Percentiles rank a stretch among this genome's conserved stretches.
These are phyloP conservation scores for Fusarium brachygibbosum DNA, from an alignment of 2,329 filamentous ascomycete species.

Conservation along the genomic window DNA sequence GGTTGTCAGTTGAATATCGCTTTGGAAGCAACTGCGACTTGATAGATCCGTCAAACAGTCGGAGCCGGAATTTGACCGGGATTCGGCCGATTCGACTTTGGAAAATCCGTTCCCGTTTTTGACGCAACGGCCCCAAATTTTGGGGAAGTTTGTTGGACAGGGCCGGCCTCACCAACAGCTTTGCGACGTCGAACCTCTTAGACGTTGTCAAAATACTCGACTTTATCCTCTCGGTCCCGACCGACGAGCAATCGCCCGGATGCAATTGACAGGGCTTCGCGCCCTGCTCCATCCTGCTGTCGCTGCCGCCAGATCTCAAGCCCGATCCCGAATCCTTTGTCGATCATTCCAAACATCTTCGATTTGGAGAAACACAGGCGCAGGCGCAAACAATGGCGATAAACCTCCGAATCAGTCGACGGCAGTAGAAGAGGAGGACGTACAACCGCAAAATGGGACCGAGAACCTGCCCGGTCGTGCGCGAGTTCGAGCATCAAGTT, in stretches of 20 bases:
- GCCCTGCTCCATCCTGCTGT: constrained; percentile 49
- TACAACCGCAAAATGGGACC: constrained; percentile 48
- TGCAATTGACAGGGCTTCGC: constrained; percentile 51
- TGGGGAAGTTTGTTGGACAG: constrained; percentile 33
- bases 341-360: constrained; percentile 44
- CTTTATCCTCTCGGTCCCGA: constrained; percentile 11
- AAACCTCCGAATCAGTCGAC: constrained; percentile 49
- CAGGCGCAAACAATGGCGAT: constrained; percentile 43
- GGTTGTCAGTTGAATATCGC: not conserved
- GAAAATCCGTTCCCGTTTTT: constrained; percentile 28
- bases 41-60: not conserved
- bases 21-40: not conserved
- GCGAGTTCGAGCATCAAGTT: constrained; percentile 44
- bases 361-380: constrained; percentile 37
- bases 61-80: constrained; percentile 14
- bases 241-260: constrained; percentile 48
- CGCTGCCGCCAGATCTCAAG: constrained; percentile 44
- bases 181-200: constrained; percentile 12
- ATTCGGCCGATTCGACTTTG: constrained; percentile 23
- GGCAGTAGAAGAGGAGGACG: constrained; percentile 47
- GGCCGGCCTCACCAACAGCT: constrained; percentile 33
- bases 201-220: constrained; percentile 10
- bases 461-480: constrained; percentile 49
- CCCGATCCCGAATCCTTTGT: constrained; percentile 37
- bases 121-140: constrained; percentile 13